These are phyloP conservation scores for Ambrosiella beaveri DNA, from an alignment of 2,329 filamentous ascomycete genomes.

Conservation along the genomic window DNA sequence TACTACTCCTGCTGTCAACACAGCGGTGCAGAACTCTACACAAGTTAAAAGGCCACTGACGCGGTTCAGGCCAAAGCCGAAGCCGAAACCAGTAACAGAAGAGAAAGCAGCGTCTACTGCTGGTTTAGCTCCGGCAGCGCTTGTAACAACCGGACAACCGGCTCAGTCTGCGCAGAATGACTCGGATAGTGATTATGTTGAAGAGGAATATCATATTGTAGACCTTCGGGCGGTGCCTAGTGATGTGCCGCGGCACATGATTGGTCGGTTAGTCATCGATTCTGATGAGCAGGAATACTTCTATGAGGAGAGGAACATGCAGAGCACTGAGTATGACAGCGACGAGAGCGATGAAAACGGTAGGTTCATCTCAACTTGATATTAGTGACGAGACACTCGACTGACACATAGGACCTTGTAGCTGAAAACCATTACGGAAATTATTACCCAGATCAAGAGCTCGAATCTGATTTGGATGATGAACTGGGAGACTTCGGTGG, in stretches of 20 bases:
- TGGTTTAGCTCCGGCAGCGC: background rate
- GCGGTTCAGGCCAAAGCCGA: slow-evolving; percentile 25
- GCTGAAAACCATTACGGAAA: slow-evolving; percentile 65
- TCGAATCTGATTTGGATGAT: slow-evolving; percentile 40
- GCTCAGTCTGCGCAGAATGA: slow-evolving; percentile 17
- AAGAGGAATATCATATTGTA: slow-evolving; percentile 47
- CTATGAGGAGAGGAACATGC: slow-evolving; percentile 21
- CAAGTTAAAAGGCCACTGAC: slow-evolving; percentile 36
- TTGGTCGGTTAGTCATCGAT: slow-evolving; percentile 40
- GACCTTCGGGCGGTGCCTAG: slow-evolving; percentile 32
- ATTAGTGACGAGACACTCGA: background rate
- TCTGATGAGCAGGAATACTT: slow-evolving; percentile 41
- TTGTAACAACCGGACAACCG: background rate
- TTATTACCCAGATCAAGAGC: slow-evolving; percentile 67
- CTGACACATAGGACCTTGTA: slow-evolving; percentile 17
- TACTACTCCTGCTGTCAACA: slow-evolving; percentile 8
- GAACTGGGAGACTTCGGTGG: slow-evolving; percentile 19
- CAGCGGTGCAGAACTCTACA: slow-evolving; percentile 34
- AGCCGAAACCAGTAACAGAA: background rate
- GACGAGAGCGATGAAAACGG: slow-evolving; percentile 51
- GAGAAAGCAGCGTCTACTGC: background rate
- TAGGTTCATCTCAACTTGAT: slow-evolving; percentile 18
- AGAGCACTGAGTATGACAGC: slow-evolving; percentile 25
- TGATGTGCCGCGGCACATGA: slow-evolving; percentile 30
- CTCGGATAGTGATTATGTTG: slow-evolving; percentile 37